Evolutionary conservation across 495 filamentous ascomycete genomes (phyloP).

Genomic region (Halenospora varia): DNA sequence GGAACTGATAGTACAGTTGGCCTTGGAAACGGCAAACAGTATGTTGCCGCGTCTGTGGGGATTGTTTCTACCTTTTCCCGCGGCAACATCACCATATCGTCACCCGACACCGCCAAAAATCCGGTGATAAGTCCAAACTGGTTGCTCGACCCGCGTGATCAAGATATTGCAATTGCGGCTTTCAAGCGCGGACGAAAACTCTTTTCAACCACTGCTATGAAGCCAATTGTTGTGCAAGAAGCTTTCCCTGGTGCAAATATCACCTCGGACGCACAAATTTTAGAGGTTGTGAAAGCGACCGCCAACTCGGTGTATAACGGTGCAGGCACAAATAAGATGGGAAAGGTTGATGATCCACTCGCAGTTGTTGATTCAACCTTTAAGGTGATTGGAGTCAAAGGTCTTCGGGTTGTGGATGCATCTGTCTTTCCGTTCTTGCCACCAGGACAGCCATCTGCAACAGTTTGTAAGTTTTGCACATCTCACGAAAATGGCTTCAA

Average conservation of each 20-base stretch:
- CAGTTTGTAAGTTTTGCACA: constrained; percentile 21
- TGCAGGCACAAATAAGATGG: not conserved
- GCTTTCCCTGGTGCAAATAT: not conserved
- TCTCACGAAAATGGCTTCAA: not conserved
- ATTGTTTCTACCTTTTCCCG: constrained; percentile 43
- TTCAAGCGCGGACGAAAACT: constrained; percentile 48
- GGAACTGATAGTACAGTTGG: not conserved
- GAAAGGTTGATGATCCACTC: not conserved
- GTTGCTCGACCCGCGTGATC: constrained; percentile 47
- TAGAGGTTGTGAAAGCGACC: not conserved
- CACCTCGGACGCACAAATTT: not conserved
- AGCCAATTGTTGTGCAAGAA: constrained; percentile 3
- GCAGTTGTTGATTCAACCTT: not conserved
- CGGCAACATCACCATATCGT: constrained; percentile 49
- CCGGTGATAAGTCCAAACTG: constrained; percentile 53
- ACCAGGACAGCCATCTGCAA: constrained; percentile 40
- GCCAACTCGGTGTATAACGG: not conserved
- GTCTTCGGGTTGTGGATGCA: constrained; percentile 42
- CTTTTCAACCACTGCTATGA: constrained; percentile 37
- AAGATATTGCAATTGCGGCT: constrained; percentile 49
- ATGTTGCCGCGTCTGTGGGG: constrained; percentile 19
- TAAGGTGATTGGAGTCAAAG: constrained; percentile 43
- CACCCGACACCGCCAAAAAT: constrained; percentile 34
- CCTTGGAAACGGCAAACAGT: not conserved
- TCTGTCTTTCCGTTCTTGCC: constrained; percentile 42